Conservation (phyloP, 345 rosid genomes). For the Combretum micranthum region DNA sequence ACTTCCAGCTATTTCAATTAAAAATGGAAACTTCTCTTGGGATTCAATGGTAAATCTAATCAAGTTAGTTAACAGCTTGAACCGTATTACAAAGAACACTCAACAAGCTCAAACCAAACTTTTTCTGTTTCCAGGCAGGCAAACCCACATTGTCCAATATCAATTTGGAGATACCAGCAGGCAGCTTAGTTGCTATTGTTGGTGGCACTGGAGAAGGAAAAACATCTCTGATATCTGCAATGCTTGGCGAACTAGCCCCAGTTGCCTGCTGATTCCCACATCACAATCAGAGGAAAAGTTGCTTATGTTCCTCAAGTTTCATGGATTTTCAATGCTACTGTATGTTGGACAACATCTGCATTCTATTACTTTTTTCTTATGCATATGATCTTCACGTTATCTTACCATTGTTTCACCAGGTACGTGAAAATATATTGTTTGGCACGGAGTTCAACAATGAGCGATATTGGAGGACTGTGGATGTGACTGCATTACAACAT, state of each 20-base stretch:
- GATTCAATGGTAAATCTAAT: conserved; percentile 54
- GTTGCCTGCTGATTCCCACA: too few species aligned
- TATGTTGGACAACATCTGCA: too few species aligned
- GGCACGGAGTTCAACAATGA: conserved; percentile 58
- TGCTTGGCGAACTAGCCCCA: too few species aligned
- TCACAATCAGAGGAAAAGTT: too few species aligned
- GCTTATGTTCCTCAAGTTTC: too few species aligned
- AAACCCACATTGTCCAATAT: conserved; percentile 60
- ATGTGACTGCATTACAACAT: conserved; percentile 69
- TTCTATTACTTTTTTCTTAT: neutral
- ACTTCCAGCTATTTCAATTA: conserved; percentile 72
- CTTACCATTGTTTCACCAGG: conserved; percentile 32
- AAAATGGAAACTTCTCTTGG: conserved; percentile 85
- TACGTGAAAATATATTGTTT: conserved; percentile 81
- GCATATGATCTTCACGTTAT: neutral
- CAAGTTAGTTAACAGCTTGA: too few species aligned
- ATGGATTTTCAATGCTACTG: too few species aligned
- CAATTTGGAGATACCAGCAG: conserved; percentile 67
- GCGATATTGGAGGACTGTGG: conserved; percentile 68
- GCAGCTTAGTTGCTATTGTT: conserved; percentile 85
- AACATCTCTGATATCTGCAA: too few species aligned
- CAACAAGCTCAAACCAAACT: too few species aligned
- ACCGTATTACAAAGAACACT: too few species aligned
- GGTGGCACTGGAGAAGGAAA: too few species aligned
- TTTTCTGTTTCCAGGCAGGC: conserved; percentile 46